Evolutionary conservation across 2,329 filamentous ascomycete genomes (phyloP).

Genomic region (Graphilbum fragrans): DNA sequence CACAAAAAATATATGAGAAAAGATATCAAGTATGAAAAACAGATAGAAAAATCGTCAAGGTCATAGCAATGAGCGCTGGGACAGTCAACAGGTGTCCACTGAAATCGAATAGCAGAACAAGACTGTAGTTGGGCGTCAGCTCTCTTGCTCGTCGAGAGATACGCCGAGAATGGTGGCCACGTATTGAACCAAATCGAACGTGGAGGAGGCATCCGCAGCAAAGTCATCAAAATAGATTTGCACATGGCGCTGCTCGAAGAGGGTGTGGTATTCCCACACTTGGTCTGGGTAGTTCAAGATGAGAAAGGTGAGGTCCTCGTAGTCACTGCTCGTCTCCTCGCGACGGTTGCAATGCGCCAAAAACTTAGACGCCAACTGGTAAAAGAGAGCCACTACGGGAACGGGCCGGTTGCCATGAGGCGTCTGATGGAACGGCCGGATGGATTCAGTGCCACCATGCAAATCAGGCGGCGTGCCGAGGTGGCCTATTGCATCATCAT

Average conservation of each 20-base stretch:
- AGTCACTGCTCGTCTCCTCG: constrained; percentile 3
- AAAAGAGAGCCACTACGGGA: constrained; percentile 6
- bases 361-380: constrained; percentile 8
- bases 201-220: not conserved
- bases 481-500: constrained; percentile 1
- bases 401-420: constrained; percentile 3
- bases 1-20: too few species aligned
- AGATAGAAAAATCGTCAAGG: too few species aligned
- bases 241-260: constrained; percentile 2
- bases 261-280: constrained; percentile 1
- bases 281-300: constrained; percentile 1
- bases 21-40: too few species aligned
- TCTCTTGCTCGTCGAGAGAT: not conserved
- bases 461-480: constrained; percentile 7
- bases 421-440: constrained; percentile 4
- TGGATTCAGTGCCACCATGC: constrained; percentile 4
- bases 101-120: too few species aligned
- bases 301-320: constrained; percentile 8
- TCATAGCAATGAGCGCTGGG: too few species aligned
- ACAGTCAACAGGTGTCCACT: too few species aligned
- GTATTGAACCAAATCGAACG: not conserved
- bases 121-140: too few species aligned
- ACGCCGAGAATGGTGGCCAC: not conserved
- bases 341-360: constrained; percentile 6
- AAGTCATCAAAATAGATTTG: constrained; percentile 1